Percentiles rank a stretch among this genome's conserved stretches.
Conservation (phyloP, 441 rosid species). For the Francoa sonchifolia region DNA sequence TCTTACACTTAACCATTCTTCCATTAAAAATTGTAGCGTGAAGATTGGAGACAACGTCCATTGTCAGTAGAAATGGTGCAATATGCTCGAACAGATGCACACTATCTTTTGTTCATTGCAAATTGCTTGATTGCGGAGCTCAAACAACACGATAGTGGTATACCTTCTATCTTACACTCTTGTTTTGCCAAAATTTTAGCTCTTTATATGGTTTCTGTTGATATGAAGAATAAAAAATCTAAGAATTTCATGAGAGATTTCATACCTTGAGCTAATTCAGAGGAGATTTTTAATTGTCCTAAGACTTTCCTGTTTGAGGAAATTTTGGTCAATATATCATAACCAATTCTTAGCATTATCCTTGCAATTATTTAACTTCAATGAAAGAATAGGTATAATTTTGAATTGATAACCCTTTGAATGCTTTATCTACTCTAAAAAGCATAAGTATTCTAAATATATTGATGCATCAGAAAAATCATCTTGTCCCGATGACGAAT, state of each 20-base stretch:
- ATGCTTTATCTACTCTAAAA: conserved; percentile 5
- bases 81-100: conserved; percentile 82
- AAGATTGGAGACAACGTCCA: conserved; percentile 98
- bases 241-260: neutral
- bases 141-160: conserved; percentile 50
- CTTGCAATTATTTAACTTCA: too few species aligned
- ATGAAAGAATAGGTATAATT: neutral
- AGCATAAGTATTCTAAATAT: conserved; percentile 27
- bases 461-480: conserved; percentile 51
- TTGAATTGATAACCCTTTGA: conserved; percentile 4
- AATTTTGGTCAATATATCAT: too few species aligned
- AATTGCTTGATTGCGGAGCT: conserved; percentile 53
- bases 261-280: too few species aligned
- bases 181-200: neutral
- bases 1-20: conserved; percentile 7
- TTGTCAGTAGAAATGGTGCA: conserved; percentile 62
- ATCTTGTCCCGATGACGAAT: conserved; percentile 48
- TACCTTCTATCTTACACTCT: conserved; percentile 5
- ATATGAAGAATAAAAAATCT: neutral
- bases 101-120: conserved; percentile 70
- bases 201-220: conserved; percentile 10
- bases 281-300: too few species aligned
- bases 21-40: conserved; percentile 48
- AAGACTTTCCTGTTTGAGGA: too few species aligned
- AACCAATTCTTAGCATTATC: neutral